Evolutionary conservation across 2,329 filamentous ascomycete genomes (phyloP).

Genomic region (Epichloe gansuensis): DNA sequence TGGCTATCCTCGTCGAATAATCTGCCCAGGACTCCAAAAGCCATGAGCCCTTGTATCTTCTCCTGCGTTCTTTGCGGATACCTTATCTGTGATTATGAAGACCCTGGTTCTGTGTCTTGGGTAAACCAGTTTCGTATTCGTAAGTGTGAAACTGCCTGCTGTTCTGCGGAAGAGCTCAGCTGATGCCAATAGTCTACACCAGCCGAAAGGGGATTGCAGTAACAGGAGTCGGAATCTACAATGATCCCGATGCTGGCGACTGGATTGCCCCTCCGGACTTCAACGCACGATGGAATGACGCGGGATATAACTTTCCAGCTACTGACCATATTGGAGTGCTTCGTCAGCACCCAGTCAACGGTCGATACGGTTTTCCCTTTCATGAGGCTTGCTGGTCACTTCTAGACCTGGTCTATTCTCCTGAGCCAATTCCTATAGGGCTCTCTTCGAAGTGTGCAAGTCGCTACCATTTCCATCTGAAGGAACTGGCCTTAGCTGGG

Average conservation of each 20-base stretch:
- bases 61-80: constrained; percentile 7
- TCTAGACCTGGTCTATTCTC: constrained; percentile 5
- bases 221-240: constrained; percentile 5
- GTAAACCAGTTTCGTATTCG: constrained; percentile 6
- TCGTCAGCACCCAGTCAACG: constrained; percentile 4
- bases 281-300: constrained; percentile 6
- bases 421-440: constrained; percentile 2
- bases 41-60: background rate
- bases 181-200: constrained; percentile 6
- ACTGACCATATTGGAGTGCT: constrained; percentile 1
- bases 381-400: constrained; percentile 9
- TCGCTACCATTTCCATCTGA: constrained; percentile 5
- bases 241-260: background rate
- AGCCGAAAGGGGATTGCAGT: constrained; percentile 3
- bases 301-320: background rate
- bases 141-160: background rate
- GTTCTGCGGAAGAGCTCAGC: background rate
- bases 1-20: too few species aligned
- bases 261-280: constrained; percentile 5
- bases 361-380: constrained; percentile 9
- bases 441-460: constrained; percentile 6
- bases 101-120: constrained; percentile 3
- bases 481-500: constrained; percentile 3
- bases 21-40: too few species aligned
- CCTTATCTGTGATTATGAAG: background rate